Conservation (phyloP, 2,329 filamentous ascomycete genomes). For the Ophiosphaerella korrae region DNA sequence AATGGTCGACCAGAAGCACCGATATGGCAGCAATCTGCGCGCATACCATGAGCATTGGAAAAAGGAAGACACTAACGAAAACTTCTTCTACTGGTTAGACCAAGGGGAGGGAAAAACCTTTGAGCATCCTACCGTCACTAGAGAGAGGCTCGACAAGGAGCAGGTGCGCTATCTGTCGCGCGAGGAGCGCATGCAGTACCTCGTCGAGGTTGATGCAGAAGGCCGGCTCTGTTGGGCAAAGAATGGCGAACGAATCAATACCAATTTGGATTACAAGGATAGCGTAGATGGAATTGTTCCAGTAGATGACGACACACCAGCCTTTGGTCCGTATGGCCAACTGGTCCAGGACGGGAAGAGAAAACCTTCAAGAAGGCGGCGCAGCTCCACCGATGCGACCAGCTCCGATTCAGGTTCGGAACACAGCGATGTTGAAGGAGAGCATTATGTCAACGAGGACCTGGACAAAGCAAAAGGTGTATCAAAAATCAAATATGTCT, state of each 20-base stretch:
- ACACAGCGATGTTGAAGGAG: slow-evolving; percentile 64
- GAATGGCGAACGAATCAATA: slow-evolving; percentile 78
- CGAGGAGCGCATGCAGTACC: slow-evolving; percentile 80
- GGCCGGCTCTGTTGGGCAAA: slow-evolving; percentile 87
- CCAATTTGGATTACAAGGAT: slow-evolving; percentile 75
- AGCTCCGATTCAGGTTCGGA: slow-evolving; percentile 47
- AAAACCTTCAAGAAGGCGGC: slow-evolving; percentile 17
- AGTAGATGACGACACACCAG: slow-evolving; percentile 49
- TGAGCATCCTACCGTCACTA: slow-evolving; percentile 72
- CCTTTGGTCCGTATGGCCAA: slow-evolving; percentile 42
- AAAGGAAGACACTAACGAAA: slow-evolving; percentile 74
- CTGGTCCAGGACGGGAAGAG: slow-evolving; percentile 31
- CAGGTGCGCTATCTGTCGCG: slow-evolving; percentile 81
- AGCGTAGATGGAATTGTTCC: slow-evolving; percentile 69
- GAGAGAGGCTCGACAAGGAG: slow-evolving; percentile 76
- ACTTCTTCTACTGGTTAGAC: slow-evolving; percentile 95
- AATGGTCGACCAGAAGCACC: slow-evolving; percentile 85
- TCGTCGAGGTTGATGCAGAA: slow-evolving; percentile 74
- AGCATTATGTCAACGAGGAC: slow-evolving; percentile 69
- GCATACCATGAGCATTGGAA: slow-evolving; percentile 88
- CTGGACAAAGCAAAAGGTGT: slow-evolving; percentile 66
- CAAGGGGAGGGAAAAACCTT: slow-evolving; percentile 74
- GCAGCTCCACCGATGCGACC: slow-evolving; percentile 29
- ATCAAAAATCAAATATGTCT: slow-evolving; percentile 69
- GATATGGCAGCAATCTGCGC: slow-evolving; percentile 82